Base-by-base conservation (phyloP, 2,329 filamentous ascomycete species). In the Rutstroemia sp. region DNA sequence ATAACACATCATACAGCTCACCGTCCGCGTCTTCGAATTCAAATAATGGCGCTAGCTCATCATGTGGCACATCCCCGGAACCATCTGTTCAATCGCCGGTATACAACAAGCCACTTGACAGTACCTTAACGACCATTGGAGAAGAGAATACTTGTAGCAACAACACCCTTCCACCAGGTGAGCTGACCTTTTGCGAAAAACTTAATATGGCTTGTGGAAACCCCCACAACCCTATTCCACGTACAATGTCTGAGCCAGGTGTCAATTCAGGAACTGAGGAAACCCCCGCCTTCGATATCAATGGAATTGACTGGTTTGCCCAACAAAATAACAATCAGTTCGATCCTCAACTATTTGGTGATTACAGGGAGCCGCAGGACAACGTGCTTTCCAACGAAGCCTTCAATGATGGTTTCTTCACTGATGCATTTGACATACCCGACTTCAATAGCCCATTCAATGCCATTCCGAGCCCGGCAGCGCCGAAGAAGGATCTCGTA, bases 281-380 rank as follows among this genome's bases (percentile, higher is more conserved):
- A 55, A 66, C 56, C 48, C 66, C 70, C 44, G 69, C 72, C 52
- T 73, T 81, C 53, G 77, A 79, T 60, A 71, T 76, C 58, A 78
- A 75, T 63, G 81, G 81, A 63, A 69, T 90, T 65, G 86, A 89
- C 69, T 92, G 87, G 82, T 76, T 94, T 50, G 80, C 85, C 41
- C 85, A 87, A 65, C 88, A 95, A 69, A 92, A 91, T 65, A 86
- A 86, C 57, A 89, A 89, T 56, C 84, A 88, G 61, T 96, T 97
- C 66, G 92, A 97, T 60, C 92, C 94, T 0, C 85, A 94, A 55
- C 78, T 97, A 4, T 97, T 96, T 70, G 89, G 88, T 54, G 89
- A 91, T 65, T 97, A 96, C 72, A 86, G 94, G 52, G 94, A 99
- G 67, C 85, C 90, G 0, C 90, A 95, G 66, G 88, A 90, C 57